These are phyloP conservation scores for Eimeria necatrix DNA, from an alignment of 169 alveolate genomes.

Conservation along the genomic window DNA sequence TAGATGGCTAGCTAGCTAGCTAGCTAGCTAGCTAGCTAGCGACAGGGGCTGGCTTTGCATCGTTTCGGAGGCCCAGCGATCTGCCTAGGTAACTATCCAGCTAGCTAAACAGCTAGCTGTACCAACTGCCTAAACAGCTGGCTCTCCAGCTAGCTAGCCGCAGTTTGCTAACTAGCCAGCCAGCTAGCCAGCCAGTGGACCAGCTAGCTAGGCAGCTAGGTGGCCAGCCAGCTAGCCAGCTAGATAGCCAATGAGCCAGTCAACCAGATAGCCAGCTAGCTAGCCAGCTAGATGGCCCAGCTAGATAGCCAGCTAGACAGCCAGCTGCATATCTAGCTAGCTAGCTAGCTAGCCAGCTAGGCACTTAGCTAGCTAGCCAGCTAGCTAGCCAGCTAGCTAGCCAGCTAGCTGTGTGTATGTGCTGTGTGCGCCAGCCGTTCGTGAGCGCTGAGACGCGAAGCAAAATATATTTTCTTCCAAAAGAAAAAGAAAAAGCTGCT, in stretches of 20 bases:
- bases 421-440: background rate
- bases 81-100: too few species aligned
- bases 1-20: too few species aligned
- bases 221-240: background rate
- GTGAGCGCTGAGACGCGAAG: constrained; percentile 16
- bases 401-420: background rate
- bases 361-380: background rate
- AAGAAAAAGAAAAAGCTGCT: background rate
- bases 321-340: background rate
- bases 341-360: background rate
- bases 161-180: background rate
- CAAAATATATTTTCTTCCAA: background rate
- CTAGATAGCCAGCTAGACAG: background rate
- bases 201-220: background rate
- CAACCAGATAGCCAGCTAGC: background rate
- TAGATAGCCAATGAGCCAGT: too few species aligned
- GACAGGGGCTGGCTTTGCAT: too few species aligned
- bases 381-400: background rate
- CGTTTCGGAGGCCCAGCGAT: too few species aligned
- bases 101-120: too few species aligned
- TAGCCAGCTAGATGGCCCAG: background rate
- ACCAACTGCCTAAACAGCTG: too few species aligned
- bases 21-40: too few species aligned
- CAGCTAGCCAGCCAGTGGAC: background rate
- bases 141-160: background rate